Evolutionary conservation across 2,329 filamentous ascomycete genomes (phyloP).

Genomic region (Trichoderma sp.): DNA sequence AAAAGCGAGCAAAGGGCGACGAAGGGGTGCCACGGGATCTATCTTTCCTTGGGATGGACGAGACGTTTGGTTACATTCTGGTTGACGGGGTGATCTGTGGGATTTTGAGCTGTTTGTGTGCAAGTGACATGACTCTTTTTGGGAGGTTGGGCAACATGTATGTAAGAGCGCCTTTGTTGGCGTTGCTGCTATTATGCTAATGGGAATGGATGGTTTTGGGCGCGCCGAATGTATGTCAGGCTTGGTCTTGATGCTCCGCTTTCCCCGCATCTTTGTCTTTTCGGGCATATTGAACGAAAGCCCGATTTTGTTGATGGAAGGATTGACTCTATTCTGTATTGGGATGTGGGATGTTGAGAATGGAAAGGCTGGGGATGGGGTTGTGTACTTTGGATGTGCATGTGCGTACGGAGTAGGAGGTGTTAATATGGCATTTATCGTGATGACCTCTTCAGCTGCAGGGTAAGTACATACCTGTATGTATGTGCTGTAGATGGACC

Average conservation of each 20-base stretch:
- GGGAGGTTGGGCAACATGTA: not conserved
- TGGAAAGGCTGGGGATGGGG: not conserved
- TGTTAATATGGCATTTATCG: not conserved
- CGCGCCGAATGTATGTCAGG: not conserved
- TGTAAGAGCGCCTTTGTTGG: not conserved
- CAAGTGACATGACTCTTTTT: not conserved
- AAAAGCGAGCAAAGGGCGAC: not conserved
- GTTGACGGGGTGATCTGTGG: not conserved
- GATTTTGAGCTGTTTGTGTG: not conserved
- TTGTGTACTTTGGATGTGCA: not conserved
- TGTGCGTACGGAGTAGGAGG: not conserved
- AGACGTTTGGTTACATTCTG: not conserved
- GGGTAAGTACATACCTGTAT: too few species aligned
- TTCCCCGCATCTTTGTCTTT: constrained; percentile 5
- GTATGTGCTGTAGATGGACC: not conserved
- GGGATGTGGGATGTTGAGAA: not conserved
- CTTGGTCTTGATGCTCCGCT: constrained; percentile 4
- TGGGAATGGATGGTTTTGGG: not conserved
- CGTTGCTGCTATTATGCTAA: not conserved
- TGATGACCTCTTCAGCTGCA: not conserved
- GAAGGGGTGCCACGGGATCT: not conserved
- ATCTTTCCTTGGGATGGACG: not conserved
- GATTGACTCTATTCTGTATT: not conserved
- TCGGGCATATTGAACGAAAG: not conserved
- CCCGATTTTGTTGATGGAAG: not conserved